These are phyloP conservation scores for Iberis pinnata DNA, from an alignment of 345 rosid genomes.

Conservation along the genomic window DNA sequence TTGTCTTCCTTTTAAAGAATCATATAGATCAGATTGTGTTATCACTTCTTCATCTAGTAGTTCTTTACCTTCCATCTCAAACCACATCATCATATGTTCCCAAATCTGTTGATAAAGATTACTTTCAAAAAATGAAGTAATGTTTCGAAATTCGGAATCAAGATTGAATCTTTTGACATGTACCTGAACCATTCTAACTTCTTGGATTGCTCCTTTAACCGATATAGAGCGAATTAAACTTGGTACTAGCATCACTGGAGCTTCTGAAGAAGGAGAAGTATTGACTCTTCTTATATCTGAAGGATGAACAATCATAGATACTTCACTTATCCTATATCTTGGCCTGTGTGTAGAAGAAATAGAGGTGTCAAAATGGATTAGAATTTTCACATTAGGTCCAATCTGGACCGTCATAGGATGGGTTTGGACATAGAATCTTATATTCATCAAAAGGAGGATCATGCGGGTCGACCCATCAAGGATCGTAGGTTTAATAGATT, in stretches of 20 bases:
- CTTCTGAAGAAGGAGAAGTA: conserved; percentile 31
- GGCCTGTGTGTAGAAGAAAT: conserved; percentile 69
- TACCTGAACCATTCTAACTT: conserved; percentile 87
- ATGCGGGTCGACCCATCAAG: too few relatives aligned
- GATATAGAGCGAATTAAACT: conserved; percentile 63
- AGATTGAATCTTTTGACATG: neutral
- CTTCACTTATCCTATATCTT: conserved; percentile 50
- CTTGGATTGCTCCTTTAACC: conserved; percentile 69
- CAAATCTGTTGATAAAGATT: conserved; percentile 38
- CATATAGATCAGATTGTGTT: conserved; percentile 40
- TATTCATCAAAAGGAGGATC: too few relatives aligned
- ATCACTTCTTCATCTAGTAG: conserved; percentile 48
- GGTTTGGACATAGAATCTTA: too few relatives aligned
- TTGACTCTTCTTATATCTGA: conserved; percentile 29
- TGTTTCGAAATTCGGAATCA: neutral
- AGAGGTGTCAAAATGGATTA: too few relatives aligned
- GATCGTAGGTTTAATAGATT: too few relatives aligned
- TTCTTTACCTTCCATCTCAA: conserved; percentile 62
- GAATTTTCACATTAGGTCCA: too few relatives aligned
- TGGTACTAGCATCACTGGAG: conserved; percentile 69
- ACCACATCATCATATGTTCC: conserved; percentile 47
- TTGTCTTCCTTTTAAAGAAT: conserved; percentile 50
- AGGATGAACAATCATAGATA: conserved; percentile 39
- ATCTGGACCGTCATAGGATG: too few relatives aligned
- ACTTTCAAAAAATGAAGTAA: neutral